phyloP scores from a whole-genome alignment of 2,329 filamentous ascomycete genomes.

The Alternaria tenuissima region DNA sequence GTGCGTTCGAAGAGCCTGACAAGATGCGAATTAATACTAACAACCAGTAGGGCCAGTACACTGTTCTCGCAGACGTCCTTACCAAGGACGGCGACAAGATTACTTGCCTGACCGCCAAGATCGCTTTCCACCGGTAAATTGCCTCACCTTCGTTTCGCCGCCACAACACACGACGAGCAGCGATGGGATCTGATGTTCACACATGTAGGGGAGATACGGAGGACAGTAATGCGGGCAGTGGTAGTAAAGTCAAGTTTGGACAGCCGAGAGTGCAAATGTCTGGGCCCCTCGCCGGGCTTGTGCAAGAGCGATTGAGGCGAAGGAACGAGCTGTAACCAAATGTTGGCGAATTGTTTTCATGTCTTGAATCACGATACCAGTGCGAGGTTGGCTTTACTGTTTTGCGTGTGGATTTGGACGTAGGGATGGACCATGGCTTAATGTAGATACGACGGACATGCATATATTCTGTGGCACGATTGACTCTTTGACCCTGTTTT shows the following conservation, averaged over 20 bases:
- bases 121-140: conserved; percentile 64
- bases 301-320: conserved; percentile 38
- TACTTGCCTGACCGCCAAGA: conserved; percentile 83
- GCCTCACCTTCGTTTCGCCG: conserved; percentile 14
- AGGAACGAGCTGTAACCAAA: conserved; percentile 43
- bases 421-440: conserved; percentile 15
- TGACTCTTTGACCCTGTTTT: background rate
- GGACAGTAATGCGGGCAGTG: conserved; percentile 4
- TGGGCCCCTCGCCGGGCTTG: conserved; percentile 46
- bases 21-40: conserved; percentile 18
- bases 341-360: background rate
- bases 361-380: conserved; percentile 29
- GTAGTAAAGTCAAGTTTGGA: conserved; percentile 34
- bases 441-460: conserved; percentile 34
- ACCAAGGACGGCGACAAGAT: conserved; percentile 76
- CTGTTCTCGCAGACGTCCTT: conserved; percentile 84
- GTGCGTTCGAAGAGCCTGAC: conserved; percentile 63
- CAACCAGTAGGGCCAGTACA: conserved; percentile 78
- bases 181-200: conserved; percentile 17
- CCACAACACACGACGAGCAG: conserved; percentile 20
- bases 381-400: conserved; percentile 20
- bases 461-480: background rate
- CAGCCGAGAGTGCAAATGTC: conserved; percentile 45
- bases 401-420: background rate
- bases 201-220: conserved; percentile 15